Base-by-base conservation (phyloP, 139 green algal genomes). In the Coelastrella sp. region DNA sequence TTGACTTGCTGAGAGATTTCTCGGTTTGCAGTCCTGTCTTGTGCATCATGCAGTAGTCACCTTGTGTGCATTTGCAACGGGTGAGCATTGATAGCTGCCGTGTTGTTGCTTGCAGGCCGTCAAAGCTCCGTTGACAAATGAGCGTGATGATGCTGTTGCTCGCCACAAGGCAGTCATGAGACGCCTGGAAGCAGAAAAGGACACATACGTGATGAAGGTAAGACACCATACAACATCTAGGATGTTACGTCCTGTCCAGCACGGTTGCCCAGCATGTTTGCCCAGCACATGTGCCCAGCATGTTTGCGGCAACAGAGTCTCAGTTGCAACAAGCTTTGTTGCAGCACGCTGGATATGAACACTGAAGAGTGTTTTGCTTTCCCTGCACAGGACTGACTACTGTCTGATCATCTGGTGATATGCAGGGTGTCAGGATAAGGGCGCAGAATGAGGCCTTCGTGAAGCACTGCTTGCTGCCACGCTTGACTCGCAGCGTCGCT, bases 151-250 rank as follows among this genome's bases (percentile, higher is more conserved):
- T 17, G n/a, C 45, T n/a, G 23, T 69, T 25, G 51, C 51, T 23
- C 75, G 53, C 8, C 51, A 82, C 53, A 69, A 57, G 35, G 30
- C 30, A 40, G 51, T 71, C 9, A 37, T 82, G 53, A 53, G 38
- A 35, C 75, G 75, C 4, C 53, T 82, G 21, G 53, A 82, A 17
- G 75, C 51, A 30, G 75, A 82, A 45, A 82, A 82, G 35, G 35
- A 82, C 35, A 38, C 25, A 6, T 82, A 82, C 53, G 35, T 82
- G 35, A 11, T 37, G 2, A 41, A 66, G 32, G 72, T 79, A n/a
- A n/a, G n/a, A n/a, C n/a, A n/a, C n/a, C n/a, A n/a, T n/a, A n/a
- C n/a, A n/a, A n/a, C n/a, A n/a, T n/a, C n/a, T n/a, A n/a, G n/a
- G n/a, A n/a, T n/a, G n/a, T n/a, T n/a, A n/a, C n/a, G n/a, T n/a